These are phyloP conservation scores for Arthrobotrys entomopaga DNA, from an alignment of 2,329 filamentous ascomycete species.

Conservation along the genomic window DNA sequence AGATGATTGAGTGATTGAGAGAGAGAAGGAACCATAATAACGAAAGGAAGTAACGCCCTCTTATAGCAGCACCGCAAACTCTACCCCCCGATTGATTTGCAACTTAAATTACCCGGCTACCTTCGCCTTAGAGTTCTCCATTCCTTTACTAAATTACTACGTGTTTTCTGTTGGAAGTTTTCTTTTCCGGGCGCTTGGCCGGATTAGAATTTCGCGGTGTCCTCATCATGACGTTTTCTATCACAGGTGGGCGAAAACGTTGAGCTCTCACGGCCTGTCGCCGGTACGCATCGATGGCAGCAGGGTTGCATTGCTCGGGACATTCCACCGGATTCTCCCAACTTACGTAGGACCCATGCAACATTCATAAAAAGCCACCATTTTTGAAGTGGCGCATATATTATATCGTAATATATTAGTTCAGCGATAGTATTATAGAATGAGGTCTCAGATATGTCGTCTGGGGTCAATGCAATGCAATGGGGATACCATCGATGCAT, in stretches of 20 bases:
- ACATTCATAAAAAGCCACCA: not conserved
- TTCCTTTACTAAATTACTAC: too few relatives aligned
- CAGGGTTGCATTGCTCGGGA: constrained; percentile 4
- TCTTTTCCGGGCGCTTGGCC: constrained; percentile 10
- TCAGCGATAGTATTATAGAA: too few relatives aligned
- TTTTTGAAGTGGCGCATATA: too few relatives aligned
- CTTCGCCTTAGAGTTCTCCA: not conserved
- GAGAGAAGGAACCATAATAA: not conserved
- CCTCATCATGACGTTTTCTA: constrained; percentile 53
- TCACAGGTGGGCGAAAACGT: not conserved
- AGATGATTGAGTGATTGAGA: not conserved
- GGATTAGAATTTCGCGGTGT: constrained; percentile 30
- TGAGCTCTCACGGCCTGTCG: not conserved
- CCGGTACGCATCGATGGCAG: not conserved
- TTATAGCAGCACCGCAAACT: constrained; percentile 45
- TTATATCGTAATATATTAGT: too few relatives aligned
- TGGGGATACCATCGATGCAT: too few relatives aligned
- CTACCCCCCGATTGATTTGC: constrained; percentile 4
- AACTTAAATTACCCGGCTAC: not conserved
- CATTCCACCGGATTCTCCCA: constrained; percentile 36
- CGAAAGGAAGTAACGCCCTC: constrained; percentile 43
- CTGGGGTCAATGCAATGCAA: too few relatives aligned
- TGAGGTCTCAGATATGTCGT: too few relatives aligned
- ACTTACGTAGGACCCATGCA: not conserved
- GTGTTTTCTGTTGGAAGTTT: not conserved